Percentiles rank a stretch among this genome's conserved stretches.
Conservation (phyloP, 2,329 filamentous ascomycete species). For the Colletotrichum truncatum region DNA sequence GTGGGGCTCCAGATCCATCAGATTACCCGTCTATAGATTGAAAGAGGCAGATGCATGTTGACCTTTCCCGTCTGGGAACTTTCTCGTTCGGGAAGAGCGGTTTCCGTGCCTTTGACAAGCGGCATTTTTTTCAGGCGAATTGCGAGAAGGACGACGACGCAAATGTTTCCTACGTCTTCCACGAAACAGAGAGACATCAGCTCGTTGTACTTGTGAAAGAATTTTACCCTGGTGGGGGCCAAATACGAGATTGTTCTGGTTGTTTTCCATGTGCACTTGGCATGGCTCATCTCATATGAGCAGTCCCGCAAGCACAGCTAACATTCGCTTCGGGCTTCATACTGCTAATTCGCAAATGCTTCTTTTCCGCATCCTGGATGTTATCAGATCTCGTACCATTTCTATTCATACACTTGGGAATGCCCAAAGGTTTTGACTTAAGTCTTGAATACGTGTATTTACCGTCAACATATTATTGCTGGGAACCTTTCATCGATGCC, state of each 20-base stretch:
- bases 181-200: not conserved
- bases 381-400: too few species aligned
- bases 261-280: not conserved
- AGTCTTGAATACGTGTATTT: too few species aligned
- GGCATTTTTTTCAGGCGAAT: not conserved
- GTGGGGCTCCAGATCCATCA: not conserved
- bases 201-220: not conserved
- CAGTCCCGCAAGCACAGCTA: too few species aligned
- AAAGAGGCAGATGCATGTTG: conserved; percentile 3
- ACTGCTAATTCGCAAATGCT: too few species aligned
- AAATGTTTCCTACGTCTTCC: not conserved
- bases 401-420: too few species aligned
- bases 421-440: too few species aligned
- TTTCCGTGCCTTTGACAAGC: not conserved
- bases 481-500: not conserved
- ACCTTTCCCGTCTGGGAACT: not conserved
- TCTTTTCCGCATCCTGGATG: too few species aligned
- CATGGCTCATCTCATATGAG: too few species aligned
- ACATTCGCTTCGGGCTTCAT: too few species aligned
- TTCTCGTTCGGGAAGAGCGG: not conserved
- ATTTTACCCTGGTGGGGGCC: not conserved
- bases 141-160: not conserved
- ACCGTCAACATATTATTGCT: too few species aligned
- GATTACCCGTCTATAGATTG: not conserved
- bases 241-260: not conserved